Evolutionary conservation across 2,329 filamentous ascomycete species (phyloP), one percentile per base, ranked within the genome.

Genomic region (Ascosphaera aggregata): DNA sequence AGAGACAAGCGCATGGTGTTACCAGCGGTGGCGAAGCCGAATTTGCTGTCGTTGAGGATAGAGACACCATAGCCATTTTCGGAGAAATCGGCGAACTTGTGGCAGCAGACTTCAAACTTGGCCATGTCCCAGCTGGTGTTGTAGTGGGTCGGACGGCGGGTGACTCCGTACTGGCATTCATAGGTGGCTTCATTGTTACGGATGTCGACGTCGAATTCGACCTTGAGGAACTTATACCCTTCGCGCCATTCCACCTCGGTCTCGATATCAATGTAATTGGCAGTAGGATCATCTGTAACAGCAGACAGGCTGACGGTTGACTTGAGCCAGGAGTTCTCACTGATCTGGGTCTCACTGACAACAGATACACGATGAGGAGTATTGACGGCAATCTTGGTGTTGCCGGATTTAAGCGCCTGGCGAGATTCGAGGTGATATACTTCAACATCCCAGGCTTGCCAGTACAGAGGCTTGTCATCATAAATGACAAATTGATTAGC

Each of bases 71-170:
- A 93, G 39, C 76, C 77, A 50, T 80, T 66, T 56, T 94, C 85
- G 0, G 79, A 86, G 18, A 94, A 62, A 56, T 94, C 85, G 9
- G 85, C 85, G 64, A 81, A 94, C 54, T 85, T 86, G 63, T 94
- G 85, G 55, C 80, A 86, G 65, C 84, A 93, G 39, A 94, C 85
- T 61, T 94, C 85, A 49, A 94, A 94, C 51, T 93, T 93, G 51
- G 85, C 85, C 84, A 92, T 92, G 52, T 93, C 84, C 84, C 84
- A 93, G 47, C 71, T 78, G 2, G 89, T 98, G 61, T 98, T 98
- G 68, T 94, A 95, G 60, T 98, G 89, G 0, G 89, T 98, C 2
- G 89, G 86, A 20, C 89, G 72, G 47, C 73, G 73, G 44, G 89
- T 76, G 47, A 94, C 73, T 48, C 86, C 86, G 51, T 81, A 95